Base-by-base conservation (phyloP, 2,329 filamentous ascomycete species). In the Trichoderma breve region DNA sequence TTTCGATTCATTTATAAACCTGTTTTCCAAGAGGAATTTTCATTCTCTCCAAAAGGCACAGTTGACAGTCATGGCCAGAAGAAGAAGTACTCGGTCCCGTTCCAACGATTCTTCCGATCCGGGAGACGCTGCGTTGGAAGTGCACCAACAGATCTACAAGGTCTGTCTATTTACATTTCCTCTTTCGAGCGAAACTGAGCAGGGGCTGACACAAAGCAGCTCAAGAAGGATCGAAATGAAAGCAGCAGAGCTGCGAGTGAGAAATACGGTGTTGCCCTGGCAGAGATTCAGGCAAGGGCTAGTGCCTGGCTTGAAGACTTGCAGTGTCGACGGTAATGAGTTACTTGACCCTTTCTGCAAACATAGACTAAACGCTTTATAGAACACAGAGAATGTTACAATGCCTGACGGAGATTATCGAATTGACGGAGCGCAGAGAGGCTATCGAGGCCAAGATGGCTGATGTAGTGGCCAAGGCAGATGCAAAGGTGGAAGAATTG, bases 211-310 rank as follows among this genome's bases (percentile, higher is more conserved):
- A 11, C 6, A n/a, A 11, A 15, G 2, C 15, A 82, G 81, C 69
- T 82, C 8, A 81, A 78, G 47, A 78, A 71, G 21, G 74, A 80
- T 47, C 78, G 80, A n/a, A 75, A 77, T 47, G 74, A 76, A 32
- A 75, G 73, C 12, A 75, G 79, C 62, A 74, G 73, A n/a, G 71
- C 71, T 3, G 73, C 79, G 21, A 67, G 77, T 3, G 67, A 65
- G 6, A 76, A 80, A 32, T 74, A 77, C 21, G 57, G 75, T 3
- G 69, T 68, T 3, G 78, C 76, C 18, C 68, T 81, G 57, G 75
- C 75, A 6, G 72, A 76, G 2, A 30, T 81, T n/a, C 76, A 74
- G 34, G 61, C 72, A 34, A 76, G 75, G 32, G 73, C 74, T 2
- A 21, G 72, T 43, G 73, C 72, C 6, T 75, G 76, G 26, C 75